phyloP scores from a whole-genome alignment of 306 rosid genomes.

The Corylus avellana region DNA sequence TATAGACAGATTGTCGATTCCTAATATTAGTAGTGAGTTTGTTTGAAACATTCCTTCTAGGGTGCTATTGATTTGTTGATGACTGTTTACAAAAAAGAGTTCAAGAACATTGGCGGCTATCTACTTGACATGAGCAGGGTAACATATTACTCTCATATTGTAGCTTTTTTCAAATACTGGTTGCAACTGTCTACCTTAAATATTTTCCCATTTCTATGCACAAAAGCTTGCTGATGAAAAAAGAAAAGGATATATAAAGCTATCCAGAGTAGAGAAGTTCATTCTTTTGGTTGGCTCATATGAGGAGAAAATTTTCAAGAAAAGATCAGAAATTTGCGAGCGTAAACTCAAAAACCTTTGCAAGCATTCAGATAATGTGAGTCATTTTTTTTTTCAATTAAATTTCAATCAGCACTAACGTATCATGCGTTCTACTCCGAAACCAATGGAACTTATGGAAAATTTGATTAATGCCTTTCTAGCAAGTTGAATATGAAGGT shows the following conservation, averaged over 20 bases:
- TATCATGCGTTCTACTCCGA: not conserved
- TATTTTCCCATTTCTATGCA: not conserved
- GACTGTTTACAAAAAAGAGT: conserved; percentile 18
- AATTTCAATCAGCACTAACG: not conserved
- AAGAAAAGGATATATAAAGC: no score
- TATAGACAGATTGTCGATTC: no score
- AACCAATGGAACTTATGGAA: not conserved
- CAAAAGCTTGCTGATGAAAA: no score
- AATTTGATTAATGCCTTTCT: not conserved
- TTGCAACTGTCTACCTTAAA: not conserved
- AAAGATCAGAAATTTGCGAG: no score
- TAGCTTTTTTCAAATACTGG: not conserved
- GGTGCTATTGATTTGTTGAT: no score
- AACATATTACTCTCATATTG: not conserved
- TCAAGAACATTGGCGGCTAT: conserved; percentile 56
- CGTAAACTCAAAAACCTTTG: no score
- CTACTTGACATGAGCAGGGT: conserved; percentile 52
- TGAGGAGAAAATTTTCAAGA: no score
- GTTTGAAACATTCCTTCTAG: not conserved
- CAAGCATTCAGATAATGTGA: no score
- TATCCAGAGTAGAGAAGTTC: conserved; percentile 48
- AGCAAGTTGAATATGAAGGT: conserved; percentile 21
- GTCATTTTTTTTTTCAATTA: not conserved
- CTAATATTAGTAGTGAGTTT: not conserved
- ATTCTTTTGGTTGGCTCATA: no score